These are phyloP conservation scores for Litchi chinensis DNA, from an alignment of 345 rosid genomes.

Conservation along the genomic window DNA sequence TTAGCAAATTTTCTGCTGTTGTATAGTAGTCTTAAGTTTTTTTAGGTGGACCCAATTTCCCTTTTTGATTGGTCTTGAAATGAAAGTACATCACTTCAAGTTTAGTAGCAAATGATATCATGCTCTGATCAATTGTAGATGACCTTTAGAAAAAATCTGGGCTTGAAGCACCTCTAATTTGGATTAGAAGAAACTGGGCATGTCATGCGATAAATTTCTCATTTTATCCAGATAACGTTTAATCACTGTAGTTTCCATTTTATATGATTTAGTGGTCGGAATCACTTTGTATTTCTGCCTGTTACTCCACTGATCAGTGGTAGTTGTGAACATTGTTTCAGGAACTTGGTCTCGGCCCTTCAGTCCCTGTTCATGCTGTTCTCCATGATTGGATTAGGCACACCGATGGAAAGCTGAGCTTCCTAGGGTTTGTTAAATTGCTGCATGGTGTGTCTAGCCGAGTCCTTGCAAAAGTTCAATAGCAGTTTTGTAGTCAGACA, in stretches of 20 bases:
- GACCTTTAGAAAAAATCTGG: too few relatives aligned
- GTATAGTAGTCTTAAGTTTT: too few relatives aligned
- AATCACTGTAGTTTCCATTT: neutral
- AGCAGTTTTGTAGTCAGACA: constrained; percentile 25
- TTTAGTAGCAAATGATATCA: neutral
- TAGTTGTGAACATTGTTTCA: constrained; percentile 32
- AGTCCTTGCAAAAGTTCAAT: constrained; percentile 52
- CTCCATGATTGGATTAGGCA: constrained; percentile 97
- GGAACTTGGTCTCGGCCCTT: constrained; percentile 95
- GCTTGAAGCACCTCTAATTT: too few relatives aligned
- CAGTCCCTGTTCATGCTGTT: constrained; percentile 83
- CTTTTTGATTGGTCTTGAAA: neutral
- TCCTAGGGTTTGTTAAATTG: constrained; percentile 86
- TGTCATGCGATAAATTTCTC: neutral
- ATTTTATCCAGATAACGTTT: neutral
- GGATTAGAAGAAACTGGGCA: neutral
- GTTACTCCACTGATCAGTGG: neutral
- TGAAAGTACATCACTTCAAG: neutral
- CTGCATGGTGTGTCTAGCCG: constrained; percentile 86
- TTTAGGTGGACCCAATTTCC: neutral
- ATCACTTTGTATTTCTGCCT: neutral
- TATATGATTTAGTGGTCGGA: neutral
- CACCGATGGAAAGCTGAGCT: constrained; percentile 93
- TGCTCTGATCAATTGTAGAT: too few relatives aligned
- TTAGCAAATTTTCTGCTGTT: neutral